Base-by-base conservation (phyloP, 1,284 basidiomycete genomes). In the Ustilago esculenta region DNA sequence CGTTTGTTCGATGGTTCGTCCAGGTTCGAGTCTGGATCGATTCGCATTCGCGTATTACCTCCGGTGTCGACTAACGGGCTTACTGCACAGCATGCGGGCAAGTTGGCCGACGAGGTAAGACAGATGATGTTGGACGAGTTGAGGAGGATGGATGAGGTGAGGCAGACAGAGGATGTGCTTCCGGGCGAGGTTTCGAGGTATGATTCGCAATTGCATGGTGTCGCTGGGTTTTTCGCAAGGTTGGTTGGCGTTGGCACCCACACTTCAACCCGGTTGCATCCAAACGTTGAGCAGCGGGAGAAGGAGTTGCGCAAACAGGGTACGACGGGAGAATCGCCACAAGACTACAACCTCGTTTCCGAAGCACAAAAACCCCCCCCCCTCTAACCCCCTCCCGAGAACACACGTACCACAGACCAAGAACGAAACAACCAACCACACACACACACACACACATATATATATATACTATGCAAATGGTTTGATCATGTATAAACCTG, bases 1-100 rank as follows among this genome's bases (percentile, higher is more conserved):
- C 85, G 87, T 59, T 76, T 95, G 23, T 80, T 75, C 56, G 96
- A 95, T 83, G 86, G 88, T 73, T 89, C 88, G 42, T 89, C 88
- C 42, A 82, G 90, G 14, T 92, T 98, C 75, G 89, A 90, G 30
- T 34, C 24, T 8, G 60, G 58, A 7, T 55, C 51, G 6, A 32
- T 59, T 34, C 57, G 24, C 40, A 59, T 44, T 41, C 47, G 76
- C 91, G 91, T 92, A 30, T 86, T 94, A 5, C 89, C 90, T 11
- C 91, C 92, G 0, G 85, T 93, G 44, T 81, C 86, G 23, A 94
- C 92, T 1, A 78, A 84, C n/a, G 88, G 87, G 8, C 81, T 92
- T 35, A 89, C 88, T 4, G 79, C 85, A 1, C 85, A 84, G 8
- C 91, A 94, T 76, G 87, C 90, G 23, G 82, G 84, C 44, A 85